These are phyloP conservation scores for Monosporozyma yasuniensis DNA, from an alignment of 805 yeast genomes.

Conservation along the genomic window DNA sequence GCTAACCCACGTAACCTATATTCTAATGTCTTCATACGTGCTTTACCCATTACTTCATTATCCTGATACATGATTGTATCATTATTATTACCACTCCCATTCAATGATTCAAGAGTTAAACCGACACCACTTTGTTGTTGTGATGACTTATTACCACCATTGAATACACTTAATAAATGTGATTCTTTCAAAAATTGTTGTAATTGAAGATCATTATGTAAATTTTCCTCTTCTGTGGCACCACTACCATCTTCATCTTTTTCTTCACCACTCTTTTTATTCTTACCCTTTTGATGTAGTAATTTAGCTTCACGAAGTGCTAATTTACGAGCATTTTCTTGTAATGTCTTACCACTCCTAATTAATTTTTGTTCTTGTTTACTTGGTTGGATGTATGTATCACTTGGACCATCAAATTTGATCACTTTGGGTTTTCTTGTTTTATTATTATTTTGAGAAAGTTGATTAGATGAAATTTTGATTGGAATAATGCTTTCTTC, in stretches of 20 bases:
- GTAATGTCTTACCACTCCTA: slow-evolving; percentile 48
- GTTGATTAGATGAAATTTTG: neutral
- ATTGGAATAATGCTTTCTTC: slow-evolving; percentile 7
- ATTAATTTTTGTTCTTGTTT: slow-evolving; percentile 45
- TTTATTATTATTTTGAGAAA: neutral
- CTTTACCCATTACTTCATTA: slow-evolving; percentile 59
- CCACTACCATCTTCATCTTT: slow-evolving; percentile 20
- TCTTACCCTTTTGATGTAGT: slow-evolving; percentile 10
- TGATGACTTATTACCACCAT: slow-evolving; percentile 11
- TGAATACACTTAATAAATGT: slow-evolving; percentile 44
- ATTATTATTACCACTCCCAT: slow-evolving; percentile 2
- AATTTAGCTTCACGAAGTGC: slow-evolving; percentile 17
- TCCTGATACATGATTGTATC: slow-evolving; percentile 31
- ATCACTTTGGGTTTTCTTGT: slow-evolving; percentile 17
- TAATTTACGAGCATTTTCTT: slow-evolving; percentile 29
- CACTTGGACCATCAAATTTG: slow-evolving; percentile 21
- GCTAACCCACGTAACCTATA: slow-evolving; percentile 47
- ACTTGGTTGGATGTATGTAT: slow-evolving; percentile 25
- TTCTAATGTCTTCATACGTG: slow-evolving; percentile 54
- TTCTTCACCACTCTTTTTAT: slow-evolving; percentile 9
- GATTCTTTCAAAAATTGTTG: slow-evolving; percentile 66
- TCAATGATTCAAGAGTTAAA: slow-evolving; percentile 49
- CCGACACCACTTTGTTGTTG: slow-evolving; percentile 50
- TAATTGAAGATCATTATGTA: slow-evolving; percentile 62
- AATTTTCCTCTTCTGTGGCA: slow-evolving; percentile 37